Percentiles rank a stretch among this genome's conserved stretches.
phyloP scores from a whole-genome alignment of 1,284 basidiomycete genomes.

The Paramarasmius palmivorus region DNA sequence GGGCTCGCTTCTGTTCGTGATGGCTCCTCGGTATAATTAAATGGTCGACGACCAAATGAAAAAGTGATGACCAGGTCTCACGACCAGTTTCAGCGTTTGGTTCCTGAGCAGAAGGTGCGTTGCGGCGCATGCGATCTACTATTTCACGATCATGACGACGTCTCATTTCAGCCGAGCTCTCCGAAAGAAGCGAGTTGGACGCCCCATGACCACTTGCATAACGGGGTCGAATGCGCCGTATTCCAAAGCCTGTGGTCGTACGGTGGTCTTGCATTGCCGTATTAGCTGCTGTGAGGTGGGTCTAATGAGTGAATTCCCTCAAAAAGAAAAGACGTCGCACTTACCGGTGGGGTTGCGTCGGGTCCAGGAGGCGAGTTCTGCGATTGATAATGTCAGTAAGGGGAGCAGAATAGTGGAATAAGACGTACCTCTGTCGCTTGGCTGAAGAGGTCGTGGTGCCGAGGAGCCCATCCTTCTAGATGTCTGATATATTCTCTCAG shows the following conservation, averaged over 20 bases:
- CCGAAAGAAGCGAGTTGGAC: slow-evolving; percentile 44
- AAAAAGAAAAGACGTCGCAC: no score
- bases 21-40: background rate
- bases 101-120: background rate
- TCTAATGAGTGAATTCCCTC: no score
- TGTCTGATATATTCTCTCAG: slow-evolving; percentile 4
- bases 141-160: slow-evolving; percentile 29
- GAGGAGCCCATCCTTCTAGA: slow-evolving; percentile 3
- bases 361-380: no score
- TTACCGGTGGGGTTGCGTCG: no score
- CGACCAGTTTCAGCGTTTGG: background rate
- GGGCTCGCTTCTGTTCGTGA: slow-evolving; percentile 1
- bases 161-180: slow-evolving; percentile 41
- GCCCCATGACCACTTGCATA: slow-evolving; percentile 22
- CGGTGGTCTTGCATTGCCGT: no score
- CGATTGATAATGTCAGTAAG: no score
- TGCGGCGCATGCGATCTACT: background rate
- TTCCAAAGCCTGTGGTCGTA: no score
- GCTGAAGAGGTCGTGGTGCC: background rate
- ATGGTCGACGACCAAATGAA: background rate
- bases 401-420: no score
- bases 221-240: slow-evolving; percentile 9
- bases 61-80: background rate
- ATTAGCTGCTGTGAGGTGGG: no score
- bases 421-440: slow-evolving; percentile 2